Evolutionary conservation across 768 basidiomycete species (phyloP), one percentile per base, ranked within the genome.

Genomic region (Boletellus emodensis): DNA sequence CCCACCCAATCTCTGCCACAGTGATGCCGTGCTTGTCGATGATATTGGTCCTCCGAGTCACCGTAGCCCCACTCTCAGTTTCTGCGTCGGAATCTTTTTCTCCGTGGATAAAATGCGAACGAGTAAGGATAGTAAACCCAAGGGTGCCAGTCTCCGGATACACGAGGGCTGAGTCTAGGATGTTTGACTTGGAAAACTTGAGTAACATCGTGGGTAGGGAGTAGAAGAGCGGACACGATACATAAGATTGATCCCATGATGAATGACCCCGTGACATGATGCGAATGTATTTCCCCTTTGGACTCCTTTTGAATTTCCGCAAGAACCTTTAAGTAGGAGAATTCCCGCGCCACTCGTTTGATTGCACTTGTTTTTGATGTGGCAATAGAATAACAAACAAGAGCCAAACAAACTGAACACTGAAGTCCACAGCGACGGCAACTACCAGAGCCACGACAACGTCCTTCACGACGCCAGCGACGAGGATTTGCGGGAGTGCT

Each of bases 171-270:
- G 77, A 76, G 59, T 83, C 78, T 36, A 84, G 74, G 64, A 84
- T 78, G 54, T 83, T 81, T 14, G 75, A 62, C 30, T 77, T 71
- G 37, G 80, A 77, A 62, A 83, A 82, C 72, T 75, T 81, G 63
- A 83, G 73, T 30, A 83, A 63, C 81, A 82, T 83, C 39, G 49
- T 50, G 36, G 55, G 52, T 26, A 8, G 44, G 35, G 37, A 49
- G 48, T 43, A 26, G 11, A 34, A 41, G 18, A 45, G 24, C 20
- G 4, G 33, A 36, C 24, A 43, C 18, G 36, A 37, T 28, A 28
- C 15, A 38, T 17, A 22, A n/a, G 34, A 40, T 24, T 22, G 35
- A 44, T 18, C 18, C 26, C 24, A 8, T 30, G 37, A 26, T 39
- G 35, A 28, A 36, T 26, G 26, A n/a, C 8, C 28, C 17, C 45